Base-by-base conservation (phyloP, 73 alveolate species). In the Paramecium pentaurelia region DNA sequence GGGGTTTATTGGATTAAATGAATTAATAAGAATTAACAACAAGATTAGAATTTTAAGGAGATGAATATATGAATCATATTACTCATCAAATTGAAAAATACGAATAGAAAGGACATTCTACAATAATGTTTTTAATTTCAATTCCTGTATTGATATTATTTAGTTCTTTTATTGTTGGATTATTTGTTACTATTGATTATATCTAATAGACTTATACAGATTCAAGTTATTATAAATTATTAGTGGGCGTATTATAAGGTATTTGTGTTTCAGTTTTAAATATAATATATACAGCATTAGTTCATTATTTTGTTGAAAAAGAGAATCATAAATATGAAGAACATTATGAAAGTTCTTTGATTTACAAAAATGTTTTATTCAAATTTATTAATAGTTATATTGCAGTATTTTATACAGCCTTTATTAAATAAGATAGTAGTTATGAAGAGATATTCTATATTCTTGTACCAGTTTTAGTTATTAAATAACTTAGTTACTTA, bases 1-100 rank as follows among this genome's bases (percentile, higher is more conserved):
- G 94, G 94, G 94, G 94, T 8, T 58, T 83, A 38, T 28, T 89
- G 8, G 94, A 89, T 34, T 47, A 45, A 83, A 89, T 89, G 94
- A 89, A 89, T 51, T 36, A 42, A 25, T 58, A 77, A 9, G 94
- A 68, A 60, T 45, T 58, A 49, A 89, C 58, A 22, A 8, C 59
- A 4, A 89, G 88, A 73, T 59, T 60, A 16, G 94, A 71, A 47
- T 89, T 89, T 27, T 42, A 32, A 20, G 94, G 94, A 12, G 94
- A 89, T 89, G 94, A 89, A n/a, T 40, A 83, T 10, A 71, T 89
- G 51, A 71, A 77, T 71, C 28, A 51, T 7, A 68, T 89, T 60
- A 89, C 94, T 5, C 70, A 64, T 30, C 60, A 83, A 20, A n/a
- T 89, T 18, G 58, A 84, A 12, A 89, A 89, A 54, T 70, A 71